These are phyloP conservation scores for Amyloporia xantha DNA, from an alignment of 768 basidiomycete species.

Conservation along the genomic window DNA sequence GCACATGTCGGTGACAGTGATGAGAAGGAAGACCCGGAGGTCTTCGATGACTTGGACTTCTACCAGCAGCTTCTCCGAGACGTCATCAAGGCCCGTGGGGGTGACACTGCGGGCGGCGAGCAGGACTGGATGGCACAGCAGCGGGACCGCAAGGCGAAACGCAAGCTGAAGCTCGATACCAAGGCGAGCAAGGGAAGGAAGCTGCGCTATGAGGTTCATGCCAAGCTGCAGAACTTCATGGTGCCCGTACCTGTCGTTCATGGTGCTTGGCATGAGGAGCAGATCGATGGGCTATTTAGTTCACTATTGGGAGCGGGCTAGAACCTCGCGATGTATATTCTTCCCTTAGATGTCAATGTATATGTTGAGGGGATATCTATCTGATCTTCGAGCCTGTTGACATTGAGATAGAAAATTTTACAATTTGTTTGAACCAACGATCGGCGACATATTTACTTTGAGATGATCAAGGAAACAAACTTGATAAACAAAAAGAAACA, in stretches of 20 bases:
- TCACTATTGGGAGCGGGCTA: conserved; percentile 48
- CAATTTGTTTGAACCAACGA: too few species aligned
- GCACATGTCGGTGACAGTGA: conserved; percentile 13
- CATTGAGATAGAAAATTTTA: too few species aligned
- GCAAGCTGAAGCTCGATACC: conserved; percentile 78
- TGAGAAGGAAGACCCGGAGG: conserved; percentile 35
- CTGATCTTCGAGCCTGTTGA: too few species aligned
- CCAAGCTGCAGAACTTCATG: conserved; percentile 97
- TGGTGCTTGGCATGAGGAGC: conserved; percentile 90
- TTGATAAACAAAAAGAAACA: too few species aligned
- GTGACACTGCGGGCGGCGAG: conserved; percentile 31
- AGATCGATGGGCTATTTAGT: conserved; percentile 90
- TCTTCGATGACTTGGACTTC: conserved; percentile 89
- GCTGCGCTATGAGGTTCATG: conserved; percentile 90
- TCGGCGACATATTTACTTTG: too few species aligned
- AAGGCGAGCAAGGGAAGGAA: conserved; percentile 95
- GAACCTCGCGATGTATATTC: neutral
- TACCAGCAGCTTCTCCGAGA: conserved; percentile 90
- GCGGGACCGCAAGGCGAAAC: conserved; percentile 67
- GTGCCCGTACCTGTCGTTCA: conserved; percentile 62
- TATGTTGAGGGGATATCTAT: too few species aligned
- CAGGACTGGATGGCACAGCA: conserved; percentile 62
- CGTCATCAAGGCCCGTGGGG: conserved; percentile 68
- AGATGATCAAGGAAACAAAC: too few species aligned
- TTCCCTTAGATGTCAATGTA: too few species aligned